Percentiles rank a stretch among this genome's conserved stretches.
phyloP scores from a whole-genome alignment of 1,284 basidiomycete genomes.

The Ustilago shanxiensis region DNA sequence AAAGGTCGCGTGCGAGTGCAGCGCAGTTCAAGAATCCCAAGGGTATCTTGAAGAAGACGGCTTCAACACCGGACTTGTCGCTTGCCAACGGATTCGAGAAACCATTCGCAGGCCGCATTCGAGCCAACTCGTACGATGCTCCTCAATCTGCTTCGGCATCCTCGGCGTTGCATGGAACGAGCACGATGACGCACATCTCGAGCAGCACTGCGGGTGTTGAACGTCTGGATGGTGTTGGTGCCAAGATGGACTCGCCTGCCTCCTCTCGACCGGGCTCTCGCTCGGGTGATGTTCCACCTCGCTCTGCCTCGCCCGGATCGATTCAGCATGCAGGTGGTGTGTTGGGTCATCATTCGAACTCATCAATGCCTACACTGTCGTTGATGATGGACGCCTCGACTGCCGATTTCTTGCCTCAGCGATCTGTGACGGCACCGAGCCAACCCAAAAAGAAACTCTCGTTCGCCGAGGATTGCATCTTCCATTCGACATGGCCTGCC shows the following conservation, averaged over 20 bases:
- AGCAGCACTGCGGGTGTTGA: slow-evolving; percentile 58
- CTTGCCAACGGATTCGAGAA: slow-evolving; percentile 45
- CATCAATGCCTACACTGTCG: slow-evolving; percentile 83
- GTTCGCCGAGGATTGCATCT: slow-evolving; percentile 90
- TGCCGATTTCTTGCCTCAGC: slow-evolving; percentile 69
- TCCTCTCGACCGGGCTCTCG: slow-evolving; percentile 46
- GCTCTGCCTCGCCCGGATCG: slow-evolving; percentile 42
- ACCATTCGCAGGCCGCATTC: slow-evolving; percentile 64
- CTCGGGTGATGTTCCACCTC: slow-evolving; percentile 32
- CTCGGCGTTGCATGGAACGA: slow-evolving; percentile 29
- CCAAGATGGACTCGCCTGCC: slow-evolving; percentile 48
- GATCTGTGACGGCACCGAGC: slow-evolving; percentile 71
- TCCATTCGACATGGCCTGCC: slow-evolving; percentile 94
- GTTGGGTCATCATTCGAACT: slow-evolving; percentile 71
- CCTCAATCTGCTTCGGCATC: slow-evolving; percentile 44
- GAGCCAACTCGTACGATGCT: slow-evolving; percentile 71
- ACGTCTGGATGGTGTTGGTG: slow-evolving; percentile 60
- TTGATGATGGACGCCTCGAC: slow-evolving; percentile 74
- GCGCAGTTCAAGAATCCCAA: slow-evolving; percentile 78
- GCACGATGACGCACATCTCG: slow-evolving; percentile 61
- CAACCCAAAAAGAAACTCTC: slow-evolving; percentile 79
- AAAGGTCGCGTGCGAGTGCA: slow-evolving; percentile 78
- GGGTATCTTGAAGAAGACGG: slow-evolving; percentile 82
- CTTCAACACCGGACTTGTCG: slow-evolving; percentile 50
- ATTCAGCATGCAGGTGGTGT: slow-evolving; percentile 44